Conservation (phyloP, 2,329 filamentous ascomycete species). For the Coniochaeta sp. region DNA sequence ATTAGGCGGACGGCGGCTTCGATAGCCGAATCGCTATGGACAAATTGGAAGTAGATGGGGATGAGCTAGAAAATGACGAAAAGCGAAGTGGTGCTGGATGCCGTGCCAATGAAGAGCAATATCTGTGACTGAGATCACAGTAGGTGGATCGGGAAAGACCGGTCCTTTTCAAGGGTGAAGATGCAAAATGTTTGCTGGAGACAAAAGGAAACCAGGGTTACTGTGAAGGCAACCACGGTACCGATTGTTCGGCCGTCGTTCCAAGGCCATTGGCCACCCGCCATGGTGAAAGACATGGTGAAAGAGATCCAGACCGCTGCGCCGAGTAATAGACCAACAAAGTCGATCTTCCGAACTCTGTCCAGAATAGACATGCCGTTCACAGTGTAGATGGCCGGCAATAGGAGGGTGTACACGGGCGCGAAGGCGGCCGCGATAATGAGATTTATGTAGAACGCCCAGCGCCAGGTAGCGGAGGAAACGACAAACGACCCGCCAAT, state of each 20-base stretch:
- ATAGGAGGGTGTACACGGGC: conserved; percentile 25
- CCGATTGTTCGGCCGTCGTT: conserved; percentile 33
- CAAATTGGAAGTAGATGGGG: conserved; percentile 45
- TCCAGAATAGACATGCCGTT: background rate
- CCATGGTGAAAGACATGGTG: conserved; percentile 40
- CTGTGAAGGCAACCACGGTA: conserved; percentile 33
- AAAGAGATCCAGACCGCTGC: conserved; percentile 29
- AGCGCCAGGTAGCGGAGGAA: conserved; percentile 24
- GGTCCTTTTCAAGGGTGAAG: conserved; percentile 22
- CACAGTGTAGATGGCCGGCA: background rate
- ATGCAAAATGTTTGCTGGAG: conserved; percentile 39
- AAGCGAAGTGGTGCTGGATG: conserved; percentile 20
- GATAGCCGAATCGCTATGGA: conserved; percentile 28
- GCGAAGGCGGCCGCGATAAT: conserved; percentile 31
- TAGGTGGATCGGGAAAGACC: conserved; percentile 24
- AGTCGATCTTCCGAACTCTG: conserved; percentile 27
- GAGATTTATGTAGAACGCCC: conserved; percentile 44
- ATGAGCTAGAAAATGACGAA: conserved; percentile 39
- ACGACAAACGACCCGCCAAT: conserved; percentile 25
- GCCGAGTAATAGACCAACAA: conserved; percentile 34
- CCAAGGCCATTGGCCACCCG: conserved; percentile 41
- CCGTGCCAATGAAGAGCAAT: conserved; percentile 20
- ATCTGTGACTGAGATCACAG: conserved; percentile 19
- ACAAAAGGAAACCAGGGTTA: conserved; percentile 29
- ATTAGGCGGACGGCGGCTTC: conserved; percentile 31